Evolutionary conservation across 305 asterid species (phyloP).

Genomic region (Solanum aculeatissimum): DNA sequence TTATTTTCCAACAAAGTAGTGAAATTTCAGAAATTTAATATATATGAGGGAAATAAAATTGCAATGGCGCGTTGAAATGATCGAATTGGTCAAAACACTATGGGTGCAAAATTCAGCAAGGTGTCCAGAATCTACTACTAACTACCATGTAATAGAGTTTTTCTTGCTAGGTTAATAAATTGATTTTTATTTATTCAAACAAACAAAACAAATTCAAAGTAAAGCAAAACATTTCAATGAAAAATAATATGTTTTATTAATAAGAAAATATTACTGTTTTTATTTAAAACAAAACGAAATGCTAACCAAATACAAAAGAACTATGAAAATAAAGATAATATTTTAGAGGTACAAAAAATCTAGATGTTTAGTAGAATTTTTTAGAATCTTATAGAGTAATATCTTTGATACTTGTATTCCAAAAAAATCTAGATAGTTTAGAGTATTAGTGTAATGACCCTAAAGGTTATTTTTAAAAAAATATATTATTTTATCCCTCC

Average conservation of each 20-base stretch:
- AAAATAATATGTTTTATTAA: background rate
- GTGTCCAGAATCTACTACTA: slow-evolving; percentile 4
- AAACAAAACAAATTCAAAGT: background rate
- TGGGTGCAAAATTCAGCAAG: background rate
- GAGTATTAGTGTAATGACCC: too few relatives aligned
- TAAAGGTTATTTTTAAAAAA: too few relatives aligned
- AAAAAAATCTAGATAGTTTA: too few relatives aligned
- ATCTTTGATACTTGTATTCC: too few relatives aligned
- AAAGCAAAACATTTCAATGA: background rate
- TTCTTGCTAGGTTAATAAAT: background rate
- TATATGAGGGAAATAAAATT: background rate
- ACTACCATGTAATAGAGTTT: background rate
- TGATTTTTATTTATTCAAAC: background rate
- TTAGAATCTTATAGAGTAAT: too few relatives aligned
- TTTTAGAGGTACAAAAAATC: too few relatives aligned
- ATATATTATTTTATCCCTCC: too few relatives aligned
- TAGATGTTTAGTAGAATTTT: too few relatives aligned
- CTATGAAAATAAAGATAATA: too few relatives aligned
- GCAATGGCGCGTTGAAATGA: background rate
- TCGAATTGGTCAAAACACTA: background rate
- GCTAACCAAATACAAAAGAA: background rate
- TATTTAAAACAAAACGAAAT: background rate
- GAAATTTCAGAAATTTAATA: background rate
- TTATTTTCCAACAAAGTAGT: background rate
- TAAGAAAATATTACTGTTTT: background rate